Evolutionary conservation across 2,329 filamentous ascomycete species (phyloP), one percentile per base, ranked within the genome.

Genomic region (Fonsecaea pedrosoi): DNA sequence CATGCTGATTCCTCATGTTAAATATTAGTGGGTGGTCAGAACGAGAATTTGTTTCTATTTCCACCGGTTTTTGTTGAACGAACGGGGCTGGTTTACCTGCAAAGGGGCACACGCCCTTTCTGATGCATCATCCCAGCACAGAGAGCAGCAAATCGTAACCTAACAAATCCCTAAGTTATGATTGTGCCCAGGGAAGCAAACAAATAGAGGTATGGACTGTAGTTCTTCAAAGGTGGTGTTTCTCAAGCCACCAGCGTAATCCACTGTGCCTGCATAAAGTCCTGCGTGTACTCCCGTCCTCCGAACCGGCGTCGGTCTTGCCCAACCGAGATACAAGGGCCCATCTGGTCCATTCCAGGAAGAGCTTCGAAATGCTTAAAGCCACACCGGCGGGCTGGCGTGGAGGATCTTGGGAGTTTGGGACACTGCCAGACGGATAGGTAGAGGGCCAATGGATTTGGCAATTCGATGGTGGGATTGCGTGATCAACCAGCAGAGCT

Each of bases 21-120:
- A 13, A 50, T n/a, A 18, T 42, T 54, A 54, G 15, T 25, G 59
- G 55, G 59, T 61, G 59, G 59, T 61, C 59, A 61, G 59, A 61
- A 54, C 32, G 18, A 25, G 35, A 54, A 54, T 61, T 9, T 13
- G 8, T 50, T 50, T 54, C 34, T 15, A 61, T 54, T 54, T 21
- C 21, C 42, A 61, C 34, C 37, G 7, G n/a, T 13, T 5, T 5
- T 38, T 34, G 34, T 50, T 25, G 30, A 13, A 40, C 32, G 15
- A 30, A 38, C 3, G 55, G 55, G 21, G 21, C 32, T 58, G 21
- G 21, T 50, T 4, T 25, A 30, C 18, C 18, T 50, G 45, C 45
- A 10, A 25, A 18, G 5, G 8, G 18, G 25, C 25, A 50, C n/a
- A 48, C n/a, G 21, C 5, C 12, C 42, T 21, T n/a, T 48, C 42